Percentiles rank a stretch among this genome's conserved stretches.
Evolutionary conservation across 768 basidiomycete species (phyloP).

Genomic region (Suillus lakei): DNA sequence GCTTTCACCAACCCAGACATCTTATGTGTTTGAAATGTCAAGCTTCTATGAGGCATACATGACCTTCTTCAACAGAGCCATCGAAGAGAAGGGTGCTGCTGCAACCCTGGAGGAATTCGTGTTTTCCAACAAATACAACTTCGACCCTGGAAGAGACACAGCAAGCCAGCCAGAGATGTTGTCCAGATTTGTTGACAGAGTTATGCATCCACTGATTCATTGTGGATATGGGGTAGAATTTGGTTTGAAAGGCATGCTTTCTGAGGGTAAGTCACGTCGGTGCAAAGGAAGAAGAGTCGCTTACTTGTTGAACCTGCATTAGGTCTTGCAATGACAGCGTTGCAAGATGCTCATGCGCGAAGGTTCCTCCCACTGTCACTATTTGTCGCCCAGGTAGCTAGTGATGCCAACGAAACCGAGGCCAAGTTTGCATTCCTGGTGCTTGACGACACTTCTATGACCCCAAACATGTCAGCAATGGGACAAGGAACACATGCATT

Average conservation of each 20-base stretch:
- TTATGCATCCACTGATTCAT: slow-evolving; percentile 70
- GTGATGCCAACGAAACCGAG: slow-evolving; percentile 2
- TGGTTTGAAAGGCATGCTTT: too few relatives aligned
- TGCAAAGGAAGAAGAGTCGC: not conserved
- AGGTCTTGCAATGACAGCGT: slow-evolving; percentile 30
- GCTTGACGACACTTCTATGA: slow-evolving; percentile 5
- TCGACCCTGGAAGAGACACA: slow-evolving; percentile 16
- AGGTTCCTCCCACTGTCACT: slow-evolving; percentile 29
- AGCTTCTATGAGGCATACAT: slow-evolving; percentile 33
- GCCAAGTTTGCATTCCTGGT: slow-evolving; percentile 11
- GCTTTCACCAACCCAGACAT: not conserved
- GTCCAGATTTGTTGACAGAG: slow-evolving; percentile 48
- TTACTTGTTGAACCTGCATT: not conserved
- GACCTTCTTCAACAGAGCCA: slow-evolving; percentile 24
- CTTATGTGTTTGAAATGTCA: not conserved
- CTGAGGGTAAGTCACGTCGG: slow-evolving; percentile 43
- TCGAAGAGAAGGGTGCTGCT: slow-evolving; percentile 22
- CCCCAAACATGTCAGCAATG: slow-evolving; percentile 10
- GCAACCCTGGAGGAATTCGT: slow-evolving; percentile 30
- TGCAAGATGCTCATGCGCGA: slow-evolving; percentile 40
- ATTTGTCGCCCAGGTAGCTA: slow-evolving; percentile 9
- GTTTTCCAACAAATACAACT: slow-evolving; percentile 35
- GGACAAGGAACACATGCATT: slow-evolving; percentile 41
- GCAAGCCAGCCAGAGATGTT: slow-evolving; percentile 54
- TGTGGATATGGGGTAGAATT: slow-evolving; percentile 67